Evolutionary conservation across 768 basidiomycete species (phyloP).

Genomic region (Goffeauzyma gilvescens): DNA sequence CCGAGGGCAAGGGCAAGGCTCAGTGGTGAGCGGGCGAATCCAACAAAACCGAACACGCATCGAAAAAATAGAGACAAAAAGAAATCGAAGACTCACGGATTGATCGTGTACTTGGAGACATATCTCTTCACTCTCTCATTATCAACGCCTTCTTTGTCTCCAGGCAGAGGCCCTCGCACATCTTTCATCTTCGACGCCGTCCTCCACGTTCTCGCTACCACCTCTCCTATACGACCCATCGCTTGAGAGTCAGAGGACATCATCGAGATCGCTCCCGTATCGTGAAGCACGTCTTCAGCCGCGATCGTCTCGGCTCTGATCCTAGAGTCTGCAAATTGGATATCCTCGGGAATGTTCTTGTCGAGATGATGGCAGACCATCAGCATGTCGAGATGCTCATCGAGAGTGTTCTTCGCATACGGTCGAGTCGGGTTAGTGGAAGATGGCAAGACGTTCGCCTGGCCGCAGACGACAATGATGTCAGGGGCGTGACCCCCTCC

Average conservation of each 20-base stretch:
- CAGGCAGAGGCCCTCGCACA: constrained; percentile 58
- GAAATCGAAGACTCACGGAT: constrained; percentile 56
- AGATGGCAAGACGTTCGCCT: constrained; percentile 73
- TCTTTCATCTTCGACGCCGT: constrained; percentile 89
- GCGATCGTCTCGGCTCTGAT: constrained; percentile 93
- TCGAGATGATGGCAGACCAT: constrained; percentile 99
- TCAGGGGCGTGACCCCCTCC: constrained; percentile 95
- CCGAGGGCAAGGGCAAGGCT: not conserved
- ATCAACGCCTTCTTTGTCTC: constrained; percentile 52
- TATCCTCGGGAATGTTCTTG: constrained; percentile 72
- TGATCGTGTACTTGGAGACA: constrained; percentile 89
- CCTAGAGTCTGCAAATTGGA: constrained; percentile 88
- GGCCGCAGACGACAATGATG: constrained; percentile 89
- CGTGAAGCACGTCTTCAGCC: constrained; percentile 87
- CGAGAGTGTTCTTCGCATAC: constrained; percentile 72
- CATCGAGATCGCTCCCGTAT: constrained; percentile 85
- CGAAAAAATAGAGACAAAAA: not conserved
- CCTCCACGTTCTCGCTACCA: constrained; percentile 78
- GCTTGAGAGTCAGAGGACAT: constrained; percentile 93
- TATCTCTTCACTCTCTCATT: constrained; percentile 88
- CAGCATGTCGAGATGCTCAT: constrained; percentile 96
- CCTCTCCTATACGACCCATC: constrained; percentile 95
- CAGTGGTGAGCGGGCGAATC: not conserved
- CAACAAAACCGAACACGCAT: too few species aligned
- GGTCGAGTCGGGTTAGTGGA: constrained; percentile 96